These are phyloP conservation scores for Cocos nucifera DNA, from an alignment of 176 grass and related monocot species.

Conservation along the genomic window DNA sequence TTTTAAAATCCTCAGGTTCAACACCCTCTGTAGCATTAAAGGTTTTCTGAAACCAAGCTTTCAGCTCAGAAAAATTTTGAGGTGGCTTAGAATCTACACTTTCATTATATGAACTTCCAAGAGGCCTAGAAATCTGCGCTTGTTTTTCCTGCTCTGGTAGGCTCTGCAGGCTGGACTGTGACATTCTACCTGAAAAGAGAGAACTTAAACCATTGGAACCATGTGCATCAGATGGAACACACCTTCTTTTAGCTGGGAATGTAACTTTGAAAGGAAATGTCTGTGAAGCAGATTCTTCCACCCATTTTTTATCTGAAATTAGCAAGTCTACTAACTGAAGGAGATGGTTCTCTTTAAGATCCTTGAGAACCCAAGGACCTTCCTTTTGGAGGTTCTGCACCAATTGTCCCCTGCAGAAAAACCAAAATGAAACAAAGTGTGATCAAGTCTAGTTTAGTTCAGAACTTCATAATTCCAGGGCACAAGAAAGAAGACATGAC, in stretches of 20 bases:
- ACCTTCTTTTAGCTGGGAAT: conserved; percentile 31
- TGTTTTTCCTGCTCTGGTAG: conserved; percentile 13
- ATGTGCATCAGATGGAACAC: conserved; percentile 20
- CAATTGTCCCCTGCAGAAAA: conserved; percentile 39
- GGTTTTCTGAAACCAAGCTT: conserved; percentile 12
- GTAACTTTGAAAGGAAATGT: conserved; percentile 43
- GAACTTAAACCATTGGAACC: conserved; percentile 33
- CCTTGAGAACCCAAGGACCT: conserved; percentile 41
- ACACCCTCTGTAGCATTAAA: neutral
- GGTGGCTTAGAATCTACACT: neutral
- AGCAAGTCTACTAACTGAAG: conserved; percentile 38
- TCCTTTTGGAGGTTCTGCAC: conserved; percentile 28
- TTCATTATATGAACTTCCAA: neutral
- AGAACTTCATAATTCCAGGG: no score
- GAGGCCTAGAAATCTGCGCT: neutral
- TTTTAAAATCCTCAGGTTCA: conserved; percentile 9
- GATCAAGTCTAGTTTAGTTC: no score
- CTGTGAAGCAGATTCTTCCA: conserved; percentile 42
- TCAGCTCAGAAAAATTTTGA: conserved; percentile 10
- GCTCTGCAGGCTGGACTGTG: neutral
- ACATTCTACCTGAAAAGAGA: conserved; percentile 1
- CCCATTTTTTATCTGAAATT: conserved; percentile 70
- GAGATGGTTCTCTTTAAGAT: conserved; percentile 35
- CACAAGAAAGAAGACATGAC: no score
- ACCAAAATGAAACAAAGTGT: conserved; percentile 6